phyloP scores from a whole-genome alignment of 2,329 filamentous ascomycete species.

The Aureobasidium sp. region DNA sequence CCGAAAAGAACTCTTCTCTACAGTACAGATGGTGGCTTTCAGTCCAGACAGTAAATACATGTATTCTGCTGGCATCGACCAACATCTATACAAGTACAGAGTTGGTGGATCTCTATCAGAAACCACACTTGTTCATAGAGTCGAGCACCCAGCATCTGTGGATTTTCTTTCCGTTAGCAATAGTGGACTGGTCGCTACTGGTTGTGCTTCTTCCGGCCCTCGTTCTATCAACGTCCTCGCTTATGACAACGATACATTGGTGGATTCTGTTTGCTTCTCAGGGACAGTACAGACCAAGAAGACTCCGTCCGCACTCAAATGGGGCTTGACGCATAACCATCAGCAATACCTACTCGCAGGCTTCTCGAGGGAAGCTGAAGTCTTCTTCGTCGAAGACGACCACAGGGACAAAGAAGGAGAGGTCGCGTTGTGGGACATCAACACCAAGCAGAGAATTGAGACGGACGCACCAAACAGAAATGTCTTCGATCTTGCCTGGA shows the following conservation, averaged over 20 bases:
- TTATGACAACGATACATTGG: slow-evolving; percentile 4
- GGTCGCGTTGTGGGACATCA: slow-evolving; percentile 48
- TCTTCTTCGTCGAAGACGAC: slow-evolving; percentile 20
- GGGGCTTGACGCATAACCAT: slow-evolving; percentile 36
- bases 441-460: slow-evolving; percentile 33
- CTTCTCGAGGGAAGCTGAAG: slow-evolving; percentile 38
- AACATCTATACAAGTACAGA: slow-evolving; percentile 14
- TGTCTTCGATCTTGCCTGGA: slow-evolving; percentile 54
- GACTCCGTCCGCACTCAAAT: slow-evolving; percentile 41
- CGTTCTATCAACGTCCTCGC: slow-evolving; percentile 29
- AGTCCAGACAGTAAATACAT: slow-evolving; percentile 38
- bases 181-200: slow-evolving; percentile 43
- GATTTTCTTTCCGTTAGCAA: slow-evolving; percentile 44
- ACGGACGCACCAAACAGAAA: slow-evolving; percentile 45
- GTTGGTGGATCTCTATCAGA: neutral
- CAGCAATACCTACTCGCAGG: slow-evolving; percentile 47
- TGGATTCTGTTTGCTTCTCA: slow-evolving; percentile 12
- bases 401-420: slow-evolving; percentile 41
- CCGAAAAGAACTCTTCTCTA: slow-evolving; percentile 49
- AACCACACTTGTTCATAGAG: neutral
- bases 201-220: slow-evolving; percentile 24
- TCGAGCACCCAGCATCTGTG: slow-evolving; percentile 43
- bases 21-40: slow-evolving; percentile 50
- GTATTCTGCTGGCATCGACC: slow-evolving; percentile 31
- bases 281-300: neutral